Percentiles rank a stretch among this genome's conserved stretches.
Conservation (phyloP, 495 filamentous ascomycete species). For the Hypoxylon rickii region DNA sequence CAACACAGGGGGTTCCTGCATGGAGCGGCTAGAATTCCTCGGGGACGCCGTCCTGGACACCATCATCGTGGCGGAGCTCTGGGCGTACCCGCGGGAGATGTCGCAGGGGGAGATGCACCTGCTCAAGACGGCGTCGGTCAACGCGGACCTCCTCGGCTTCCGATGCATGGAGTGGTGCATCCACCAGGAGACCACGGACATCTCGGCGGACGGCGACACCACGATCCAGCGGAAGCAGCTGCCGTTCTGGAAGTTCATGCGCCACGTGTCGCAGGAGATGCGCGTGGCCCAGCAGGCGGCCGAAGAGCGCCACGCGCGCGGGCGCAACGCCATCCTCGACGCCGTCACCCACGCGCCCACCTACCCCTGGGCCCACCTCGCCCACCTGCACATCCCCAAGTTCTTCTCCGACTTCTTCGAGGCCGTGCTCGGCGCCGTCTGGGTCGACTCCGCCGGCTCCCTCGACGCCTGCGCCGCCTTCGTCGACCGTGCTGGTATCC, state of each 20-base stretch:
- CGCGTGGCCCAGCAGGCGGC: conserved; percentile 46
- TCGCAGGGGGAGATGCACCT: conserved; percentile 71
- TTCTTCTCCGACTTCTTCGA: conserved; percentile 89
- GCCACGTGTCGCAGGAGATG: conserved; percentile 55
- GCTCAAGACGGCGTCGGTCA: conserved; percentile 76
- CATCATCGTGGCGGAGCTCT: conserved; percentile 62
- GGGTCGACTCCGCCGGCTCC: conserved; percentile 71
- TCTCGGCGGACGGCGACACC: conserved; percentile 15
- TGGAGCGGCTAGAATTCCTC: conserved; percentile 89
- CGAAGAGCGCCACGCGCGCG: conserved; percentile 51
- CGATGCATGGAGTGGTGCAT: conserved; percentile 64
- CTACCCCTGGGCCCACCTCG: conserved; percentile 79
- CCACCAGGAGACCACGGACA: conserved; percentile 36
- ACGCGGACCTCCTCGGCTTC: conserved; percentile 88
- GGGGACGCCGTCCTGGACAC: conserved; percentile 88
- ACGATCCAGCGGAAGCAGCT: conserved; percentile 34
- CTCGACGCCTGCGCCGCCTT: conserved; percentile 61
- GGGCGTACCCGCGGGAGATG: conserved; percentile 47
- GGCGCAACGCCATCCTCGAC: conserved; percentile 54
- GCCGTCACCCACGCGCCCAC: conserved; percentile 51
- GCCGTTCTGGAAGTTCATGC: conserved; percentile 72
- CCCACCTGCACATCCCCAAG: conserved; percentile 70
- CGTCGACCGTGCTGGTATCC: conserved; percentile 65
- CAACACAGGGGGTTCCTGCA: conserved; percentile 58
- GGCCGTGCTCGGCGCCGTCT: conserved; percentile 80